These are phyloP conservation scores for Xylona heveae DNA, from an alignment of 495 filamentous ascomycete species.

Conservation along the genomic window DNA sequence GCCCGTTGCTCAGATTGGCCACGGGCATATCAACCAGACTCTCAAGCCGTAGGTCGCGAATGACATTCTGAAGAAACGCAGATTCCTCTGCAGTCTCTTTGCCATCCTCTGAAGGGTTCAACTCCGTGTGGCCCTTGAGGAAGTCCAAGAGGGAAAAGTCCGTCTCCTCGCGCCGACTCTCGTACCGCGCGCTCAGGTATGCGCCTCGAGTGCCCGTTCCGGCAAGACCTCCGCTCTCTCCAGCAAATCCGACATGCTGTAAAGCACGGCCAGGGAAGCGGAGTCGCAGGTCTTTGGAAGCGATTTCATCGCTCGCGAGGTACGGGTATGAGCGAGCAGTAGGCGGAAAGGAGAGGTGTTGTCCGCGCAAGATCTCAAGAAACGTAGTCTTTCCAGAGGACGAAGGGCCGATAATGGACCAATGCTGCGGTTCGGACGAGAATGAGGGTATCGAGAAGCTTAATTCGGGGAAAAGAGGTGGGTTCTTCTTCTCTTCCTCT, in stretches of 20 bases:
- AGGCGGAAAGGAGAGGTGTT: constrained; percentile 50
- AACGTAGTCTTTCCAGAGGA: constrained; percentile 54
- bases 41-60: constrained; percentile 40
- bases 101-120: constrained; percentile 42
- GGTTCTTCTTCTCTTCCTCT: constrained; percentile 24
- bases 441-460: constrained; percentile 40
- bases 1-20: constrained; percentile 78
- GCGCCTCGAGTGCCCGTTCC: constrained; percentile 33
- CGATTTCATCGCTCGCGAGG: constrained; percentile 39
- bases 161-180: constrained; percentile 63
- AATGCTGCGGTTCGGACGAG: constrained; percentile 27
- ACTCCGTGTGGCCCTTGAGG: constrained; percentile 49
- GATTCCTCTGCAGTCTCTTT: constrained; percentile 20
- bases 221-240: constrained; percentile 22
- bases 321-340: constrained; percentile 54
- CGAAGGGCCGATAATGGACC: constrained; percentile 57
- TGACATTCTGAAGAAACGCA: constrained; percentile 31
- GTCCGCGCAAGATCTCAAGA: constrained; percentile 50
- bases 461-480: constrained; percentile 44
- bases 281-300: constrained; percentile 27
- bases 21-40: constrained; percentile 57
- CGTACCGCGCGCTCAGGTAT: constrained; percentile 84
- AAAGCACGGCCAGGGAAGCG: constrained; percentile 42
- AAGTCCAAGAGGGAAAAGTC: constrained; percentile 72
- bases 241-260: constrained; percentile 65